Evolutionary conservation across 1,284 basidiomycete genomes (phyloP), one percentile per base, ranked within the genome.

Genomic region (Pulveroboletus sp.): DNA sequence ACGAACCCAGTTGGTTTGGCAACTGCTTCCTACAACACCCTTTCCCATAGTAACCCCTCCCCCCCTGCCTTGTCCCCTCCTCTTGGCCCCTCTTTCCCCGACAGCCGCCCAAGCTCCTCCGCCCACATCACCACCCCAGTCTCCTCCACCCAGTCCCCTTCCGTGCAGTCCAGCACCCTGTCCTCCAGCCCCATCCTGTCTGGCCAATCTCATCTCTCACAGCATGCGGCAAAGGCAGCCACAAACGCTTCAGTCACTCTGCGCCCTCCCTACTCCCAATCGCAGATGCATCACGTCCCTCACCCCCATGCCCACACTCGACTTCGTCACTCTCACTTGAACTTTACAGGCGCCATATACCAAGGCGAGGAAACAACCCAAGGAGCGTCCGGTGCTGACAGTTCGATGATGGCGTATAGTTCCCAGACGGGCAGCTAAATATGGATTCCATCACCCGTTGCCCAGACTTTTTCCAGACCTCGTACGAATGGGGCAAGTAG

Each of bases 221-320:
- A 68, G 17, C 64, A 67, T 43, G 51, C 62, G 8, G 40, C 51
- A 62, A 62, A 74, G 60, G 62, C 62, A 24, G 54, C 72, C 46
- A 62, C 76, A 57, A 64, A 72, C 54, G 57, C 74, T 47, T 69
- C 76, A 50, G 75, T 81, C 33, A 72, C 78, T 3, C 73, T 87
- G 25, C 81, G 78, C 49, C 72, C 81, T 18, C 81, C 84, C 14
- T 87, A 85, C 63, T 64, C 77, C 15, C 66, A 72, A 18, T 64
- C 74, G 51, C 77, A 81, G 64, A 86, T 90, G 84, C 87, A 89
- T 65, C 87, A 89, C 61, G 86, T 89, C 47, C 86, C 87, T 1
- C 87, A 89, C 62, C 86, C 87, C 2, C 87, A 89, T 57, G 85
- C 86, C 1, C 87, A 90, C 63, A 83, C 86, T 1, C 79, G 86